A percentile compares a stretch with the other conserved stretches of the same genome.
These are phyloP conservation scores for Halophytophthora polymorphica DNA, from an alignment of 352 stramenopile species.

Conservation along the genomic window DNA sequence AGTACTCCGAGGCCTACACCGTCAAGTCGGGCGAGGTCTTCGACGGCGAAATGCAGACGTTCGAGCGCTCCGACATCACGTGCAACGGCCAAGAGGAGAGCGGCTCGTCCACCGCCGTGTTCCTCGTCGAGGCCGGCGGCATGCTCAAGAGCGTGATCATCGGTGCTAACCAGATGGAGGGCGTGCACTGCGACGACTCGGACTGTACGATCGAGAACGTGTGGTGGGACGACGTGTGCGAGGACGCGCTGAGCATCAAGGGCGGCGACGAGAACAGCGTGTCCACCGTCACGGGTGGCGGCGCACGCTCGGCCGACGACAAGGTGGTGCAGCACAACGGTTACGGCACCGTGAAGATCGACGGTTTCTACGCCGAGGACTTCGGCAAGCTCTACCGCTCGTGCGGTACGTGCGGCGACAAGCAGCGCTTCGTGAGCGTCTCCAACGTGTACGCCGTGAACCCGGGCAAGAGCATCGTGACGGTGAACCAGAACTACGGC, in stretches of 20 bases:
- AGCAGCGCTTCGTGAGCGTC: constrained; percentile 35
- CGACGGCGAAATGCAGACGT: constrained; percentile 55
- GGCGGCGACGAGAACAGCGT: constrained; percentile 34
- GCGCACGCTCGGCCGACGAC: constrained; percentile 40
- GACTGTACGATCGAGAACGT: constrained; percentile 52
- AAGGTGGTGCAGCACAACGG: constrained; percentile 56
- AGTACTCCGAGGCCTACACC: constrained; percentile 26
- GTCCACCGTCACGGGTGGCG: constrained; percentile 30
- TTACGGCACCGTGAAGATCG: constrained; percentile 33
- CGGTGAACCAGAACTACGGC: constrained; percentile 38
- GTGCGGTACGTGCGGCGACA: constrained; percentile 36
- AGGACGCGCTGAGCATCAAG: constrained; percentile 44
- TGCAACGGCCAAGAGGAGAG: constrained; percentile 34
- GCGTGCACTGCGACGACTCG: constrained; percentile 36
- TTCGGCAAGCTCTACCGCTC: constrained; percentile 51
- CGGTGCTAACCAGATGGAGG: constrained; percentile 42
- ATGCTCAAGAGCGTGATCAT: constrained; percentile 57
- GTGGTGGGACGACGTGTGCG: constrained; percentile 52
- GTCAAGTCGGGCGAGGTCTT: constrained; percentile 39
- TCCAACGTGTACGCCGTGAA: constrained; percentile 44
- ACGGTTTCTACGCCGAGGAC: constrained; percentile 40
- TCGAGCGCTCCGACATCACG: constrained; percentile 44
- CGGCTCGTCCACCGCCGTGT: constrained; percentile 23
- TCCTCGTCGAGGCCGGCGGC: constrained; percentile 38
- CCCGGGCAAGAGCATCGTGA: constrained; percentile 34